Conservation (phyloP, 371 early-diverging fungal genomes). For the Capniomyces stellatus region DNA sequence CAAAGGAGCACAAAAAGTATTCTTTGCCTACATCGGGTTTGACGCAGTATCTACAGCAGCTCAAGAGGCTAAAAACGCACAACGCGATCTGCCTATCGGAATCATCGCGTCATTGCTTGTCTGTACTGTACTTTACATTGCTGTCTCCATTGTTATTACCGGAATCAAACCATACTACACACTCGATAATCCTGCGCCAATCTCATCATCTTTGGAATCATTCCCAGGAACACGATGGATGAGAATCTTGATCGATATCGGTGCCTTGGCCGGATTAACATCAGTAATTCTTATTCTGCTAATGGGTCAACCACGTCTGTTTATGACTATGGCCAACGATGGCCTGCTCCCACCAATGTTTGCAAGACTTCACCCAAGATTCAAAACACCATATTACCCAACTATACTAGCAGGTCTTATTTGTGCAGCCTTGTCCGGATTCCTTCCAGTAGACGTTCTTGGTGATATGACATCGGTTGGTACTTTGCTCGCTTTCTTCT, state of each 20-base stretch:
- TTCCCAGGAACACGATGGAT: conserved; percentile 1
- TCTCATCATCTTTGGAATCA: conserved; percentile 27
- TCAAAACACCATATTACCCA: conserved; percentile 3
- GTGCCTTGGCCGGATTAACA: conserved; percentile 36
- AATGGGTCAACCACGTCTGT: conserved; percentile 64
- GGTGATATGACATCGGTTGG: conserved; percentile 5
- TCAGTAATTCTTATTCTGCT: conserved; percentile 51
- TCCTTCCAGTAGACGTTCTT: conserved; percentile 6
- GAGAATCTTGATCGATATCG: conserved; percentile 25
- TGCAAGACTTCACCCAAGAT: conserved; percentile 13
- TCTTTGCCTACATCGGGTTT: conserved; percentile 78
- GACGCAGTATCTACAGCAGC: conserved; percentile 70
- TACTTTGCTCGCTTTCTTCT: conserved; percentile 2
- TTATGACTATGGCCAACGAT: conserved; percentile 60
- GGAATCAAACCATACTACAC: conserved; percentile 39
- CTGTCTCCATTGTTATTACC: conserved; percentile 39
- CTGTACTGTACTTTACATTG: conserved; percentile 51
- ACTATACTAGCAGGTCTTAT: background rate
- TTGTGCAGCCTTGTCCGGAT: conserved; percentile 2
- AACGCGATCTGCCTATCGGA: conserved; percentile 66
- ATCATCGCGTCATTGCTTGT: conserved; percentile 49
- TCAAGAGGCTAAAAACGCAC: conserved; percentile 56
- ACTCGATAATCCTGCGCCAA: conserved; percentile 31
- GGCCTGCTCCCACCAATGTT: conserved; percentile 49
- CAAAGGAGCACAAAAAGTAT: too few species aligned